These are phyloP conservation scores for Melaleuca alternifolia DNA, from an alignment of 345 rosid species.

Conservation along the genomic window DNA sequence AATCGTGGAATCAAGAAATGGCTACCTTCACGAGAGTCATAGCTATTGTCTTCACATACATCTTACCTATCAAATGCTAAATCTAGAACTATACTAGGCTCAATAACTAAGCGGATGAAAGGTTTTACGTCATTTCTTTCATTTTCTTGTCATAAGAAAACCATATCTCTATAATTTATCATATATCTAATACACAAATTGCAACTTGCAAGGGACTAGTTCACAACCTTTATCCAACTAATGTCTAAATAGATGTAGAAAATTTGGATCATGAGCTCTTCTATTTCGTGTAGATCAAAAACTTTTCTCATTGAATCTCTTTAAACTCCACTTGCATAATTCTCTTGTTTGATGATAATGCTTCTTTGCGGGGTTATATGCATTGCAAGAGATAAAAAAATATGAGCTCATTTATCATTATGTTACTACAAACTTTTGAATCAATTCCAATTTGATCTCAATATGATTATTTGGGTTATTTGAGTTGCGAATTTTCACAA, in stretches of 20 bases:
- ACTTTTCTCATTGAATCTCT: neutral
- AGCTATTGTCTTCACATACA: neutral
- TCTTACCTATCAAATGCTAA: neutral
- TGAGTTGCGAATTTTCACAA: neutral
- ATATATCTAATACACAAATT: neutral
- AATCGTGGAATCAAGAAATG: neutral
- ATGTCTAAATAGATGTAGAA: neutral
- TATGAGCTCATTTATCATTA: neutral
- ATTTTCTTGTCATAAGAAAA: neutral
- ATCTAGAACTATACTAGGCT: neutral
- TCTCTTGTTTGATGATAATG: neutral
- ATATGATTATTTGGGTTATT: neutral
- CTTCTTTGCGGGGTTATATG: neutral
- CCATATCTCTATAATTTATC: no score
- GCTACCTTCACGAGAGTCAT: neutral
- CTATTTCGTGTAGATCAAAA: neutral
- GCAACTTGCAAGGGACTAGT: neutral
- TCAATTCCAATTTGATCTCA: neutral
- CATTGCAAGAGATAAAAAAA: neutral
- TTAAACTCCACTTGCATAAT: neutral
- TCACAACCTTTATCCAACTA: neutral
- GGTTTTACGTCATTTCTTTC: neutral
- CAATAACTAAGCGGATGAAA: neutral
- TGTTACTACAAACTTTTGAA: neutral
- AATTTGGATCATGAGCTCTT: neutral